Evolutionary conservation across 108 stramenopile genomes (phyloP), one percentile per base, ranked within the genome.

Genomic region (Skeletonema potamos): DNA sequence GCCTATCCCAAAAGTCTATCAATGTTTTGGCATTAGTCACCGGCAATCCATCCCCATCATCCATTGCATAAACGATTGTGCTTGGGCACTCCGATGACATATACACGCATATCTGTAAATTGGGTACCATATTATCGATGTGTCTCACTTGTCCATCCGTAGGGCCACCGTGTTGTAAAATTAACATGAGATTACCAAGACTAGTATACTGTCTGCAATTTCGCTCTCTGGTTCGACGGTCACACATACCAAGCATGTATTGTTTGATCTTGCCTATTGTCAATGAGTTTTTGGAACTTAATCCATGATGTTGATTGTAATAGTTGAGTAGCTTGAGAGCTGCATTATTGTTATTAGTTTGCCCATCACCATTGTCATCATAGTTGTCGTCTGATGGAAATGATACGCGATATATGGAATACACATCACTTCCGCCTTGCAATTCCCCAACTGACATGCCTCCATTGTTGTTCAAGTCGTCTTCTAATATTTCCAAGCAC

Each of bases 141-240:
- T 89, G 88, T 9, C 88, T 70, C 0, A 86, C 81, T 71, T 89
- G 88, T 6, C 88, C 88, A 48, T 37, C 12, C 9, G 81, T 74
- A 0, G 78, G 81, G 2, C 74, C 74, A 18, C 88, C 88, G 58
- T 86, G 79, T 24, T 80, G 64, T 12, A 89, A 43, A 61, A 89
- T 85, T 33, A 83, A 82, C 86, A 89, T 89, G 41, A 87, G 80
- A 74, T 89, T 89, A 20, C 77, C 84, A 1, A 89, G 74, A 18
- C 72, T 51, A 30, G 22, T 57, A 57, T 76, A 85, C 26, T 58
- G 32, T 10, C 61, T 57, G 17, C 48, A 46, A 27, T 10, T 27
- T 55, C 66, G 17, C 18, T 73, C 66, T 36, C 61, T 60, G 11
- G 60, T 77, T 11, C 78, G 22, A 15, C 80, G 48, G 37, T 84